A percentile compares a stretch with the other conserved stretches of the same genome.
Evolutionary conservation across 139 green algal genomes (phyloP).

Genomic region (Auxenochlorella pyrenoidosa): DNA sequence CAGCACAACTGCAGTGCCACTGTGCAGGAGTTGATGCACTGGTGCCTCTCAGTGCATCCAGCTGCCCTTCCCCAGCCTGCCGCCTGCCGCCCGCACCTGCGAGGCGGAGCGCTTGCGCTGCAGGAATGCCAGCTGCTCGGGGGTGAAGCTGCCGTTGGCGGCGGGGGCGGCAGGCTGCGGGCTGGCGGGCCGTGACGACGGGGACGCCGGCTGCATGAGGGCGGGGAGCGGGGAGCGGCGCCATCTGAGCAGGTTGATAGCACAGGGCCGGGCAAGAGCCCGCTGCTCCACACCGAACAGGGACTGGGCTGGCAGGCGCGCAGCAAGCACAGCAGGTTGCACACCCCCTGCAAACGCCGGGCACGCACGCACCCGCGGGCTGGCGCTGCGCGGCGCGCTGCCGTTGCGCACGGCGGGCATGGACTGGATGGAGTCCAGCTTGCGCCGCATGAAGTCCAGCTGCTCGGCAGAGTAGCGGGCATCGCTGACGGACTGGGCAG

Average conservation of each 20-base stretch:
- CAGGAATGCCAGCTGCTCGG: slow-evolving; percentile 25
- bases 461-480: slow-evolving; percentile 6
- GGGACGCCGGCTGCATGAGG: background rate
- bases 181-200: background rate
- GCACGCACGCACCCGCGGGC: background rate
- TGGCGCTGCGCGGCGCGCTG: background rate
- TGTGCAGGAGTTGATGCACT: no score
- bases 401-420: background rate
- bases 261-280: background rate
- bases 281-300: no score
- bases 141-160: background rate
- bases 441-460: slow-evolving; percentile 23
- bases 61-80: no score
- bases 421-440: slow-evolving; percentile 3
- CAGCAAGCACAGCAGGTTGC: no score
- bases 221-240: background rate
- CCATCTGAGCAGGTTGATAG: background rate
- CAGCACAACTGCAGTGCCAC: no score
- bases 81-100: no score
- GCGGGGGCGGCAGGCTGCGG: background rate
- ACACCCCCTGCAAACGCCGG: no score
- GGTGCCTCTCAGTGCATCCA: no score
- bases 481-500: background rate
- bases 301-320: no score
- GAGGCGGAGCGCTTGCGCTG: background rate